Base-by-base conservation (phyloP, 306 rosid genomes). In the Datisca glomerata region DNA sequence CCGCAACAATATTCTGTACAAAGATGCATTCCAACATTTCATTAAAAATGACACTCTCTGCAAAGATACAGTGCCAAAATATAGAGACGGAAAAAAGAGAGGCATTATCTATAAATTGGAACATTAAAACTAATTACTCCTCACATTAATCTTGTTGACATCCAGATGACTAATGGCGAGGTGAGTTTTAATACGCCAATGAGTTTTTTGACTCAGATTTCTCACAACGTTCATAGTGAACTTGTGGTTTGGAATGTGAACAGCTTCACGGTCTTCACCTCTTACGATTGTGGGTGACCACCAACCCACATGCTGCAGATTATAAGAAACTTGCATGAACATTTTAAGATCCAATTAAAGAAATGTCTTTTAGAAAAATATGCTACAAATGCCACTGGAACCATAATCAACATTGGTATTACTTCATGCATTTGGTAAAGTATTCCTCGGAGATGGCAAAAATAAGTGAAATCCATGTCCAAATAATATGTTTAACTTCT, bases 241-340 rank as follows among this genome's bases (percentile, higher is more conserved):
- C 62, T 87, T 72, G 74, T 87, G 96, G 76, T 87, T 87, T 49
- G 96, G 96, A 60, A 87, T 76, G 72, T 87, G 94, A 59, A 87
- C 76, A 29, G 96, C 96, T 74, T 87, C 96, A 59, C 96, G 85
- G 54, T 82, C 93, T 76, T 87, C 96, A 49, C 96, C 96, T 71
- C 96, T 74, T 17, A 87, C 58, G 51, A 87, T 70, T 41, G 97
- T 89, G 8, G 97, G 95, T 18, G 97, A 89, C 95, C 97, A 89
- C 97, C 97, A 89, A 35, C 97, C 97, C 55, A 89, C 95, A 54
- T 89, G 95, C 97, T 89, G 63, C 58, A 65, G 52, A 46, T 15
- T 20, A 76, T 21, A 52, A 65, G 42, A 58, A 48, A 53, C 27
- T 13, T 46, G 19, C 17, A 23, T 13, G 43, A 3, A 25, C 2